Conservation (phyloP, 2,329 filamentous ascomycete genomes). For the Endothia cerciana region DNA sequence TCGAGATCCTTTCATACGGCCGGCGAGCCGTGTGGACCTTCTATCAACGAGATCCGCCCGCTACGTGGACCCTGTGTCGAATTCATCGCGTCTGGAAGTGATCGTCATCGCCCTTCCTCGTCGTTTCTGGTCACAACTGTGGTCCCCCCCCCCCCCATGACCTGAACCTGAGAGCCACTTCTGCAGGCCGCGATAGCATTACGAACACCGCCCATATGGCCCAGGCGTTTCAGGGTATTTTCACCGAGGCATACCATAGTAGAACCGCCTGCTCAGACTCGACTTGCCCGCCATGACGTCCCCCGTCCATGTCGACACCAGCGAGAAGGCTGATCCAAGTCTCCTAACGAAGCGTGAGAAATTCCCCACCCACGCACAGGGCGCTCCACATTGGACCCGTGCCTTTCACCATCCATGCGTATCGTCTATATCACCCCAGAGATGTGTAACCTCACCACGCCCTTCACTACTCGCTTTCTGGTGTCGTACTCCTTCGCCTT, state of each 20-base stretch:
- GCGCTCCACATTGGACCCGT: constrained; percentile 16
- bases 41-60: background rate
- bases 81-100: constrained; percentile 5
- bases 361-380: constrained; percentile 8
- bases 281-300: constrained; percentile 26
- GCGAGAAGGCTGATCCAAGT: constrained; percentile 23
- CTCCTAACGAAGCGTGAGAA: constrained; percentile 23
- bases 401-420: constrained; percentile 3
- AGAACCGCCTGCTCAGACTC: constrained; percentile 1
- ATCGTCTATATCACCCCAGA: constrained; percentile 13
- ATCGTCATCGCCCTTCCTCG: constrained; percentile 2
- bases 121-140: background rate
- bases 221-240: background rate
- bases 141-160: background rate
- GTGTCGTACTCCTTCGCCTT: background rate
- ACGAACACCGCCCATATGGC: background rate
- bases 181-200: background rate
- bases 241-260: background rate
- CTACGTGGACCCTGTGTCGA: constrained; percentile 1
- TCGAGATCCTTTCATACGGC: background rate
- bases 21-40: background rate
- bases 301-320: constrained; percentile 26
- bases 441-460: constrained; percentile 6
- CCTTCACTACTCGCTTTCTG: background rate
- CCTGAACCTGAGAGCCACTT: background rate